Conservation (phyloP, 1,284 basidiomycete species). For the Mrakiaceae sp. region DNA sequence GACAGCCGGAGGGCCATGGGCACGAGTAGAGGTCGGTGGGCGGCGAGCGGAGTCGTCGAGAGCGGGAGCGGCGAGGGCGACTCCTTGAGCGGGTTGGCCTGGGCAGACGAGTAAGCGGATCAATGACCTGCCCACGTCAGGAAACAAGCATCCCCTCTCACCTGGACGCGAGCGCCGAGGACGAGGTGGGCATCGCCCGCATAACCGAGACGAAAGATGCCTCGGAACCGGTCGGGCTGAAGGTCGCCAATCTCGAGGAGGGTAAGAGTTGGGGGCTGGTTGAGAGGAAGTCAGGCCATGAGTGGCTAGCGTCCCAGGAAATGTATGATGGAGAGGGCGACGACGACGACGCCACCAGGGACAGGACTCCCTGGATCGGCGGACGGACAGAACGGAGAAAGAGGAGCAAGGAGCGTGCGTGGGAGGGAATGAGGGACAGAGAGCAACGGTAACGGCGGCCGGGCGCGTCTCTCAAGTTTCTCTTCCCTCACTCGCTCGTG, state of each 20-base stretch:
- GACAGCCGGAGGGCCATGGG: constrained; percentile 98
- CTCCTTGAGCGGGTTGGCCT: constrained; percentile 90
- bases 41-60: constrained; percentile 67
- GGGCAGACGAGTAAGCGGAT: constrained; percentile 2
- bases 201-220: constrained; percentile 93
- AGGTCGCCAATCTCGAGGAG: constrained; percentile 97
- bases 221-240: constrained; percentile 88
- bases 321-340: not conserved
- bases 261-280: constrained; percentile 87
- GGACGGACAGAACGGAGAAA: not conserved
- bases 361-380: not conserved
- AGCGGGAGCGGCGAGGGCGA: constrained; percentile 60
- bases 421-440: not conserved
- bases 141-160: constrained; percentile 24
- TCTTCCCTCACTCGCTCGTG: not conserved
- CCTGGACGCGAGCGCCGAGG: constrained; percentile 91
- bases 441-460: constrained; percentile 47
- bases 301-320: not conserved
- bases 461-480: too few relatives aligned
- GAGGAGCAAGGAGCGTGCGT: constrained; percentile 7
- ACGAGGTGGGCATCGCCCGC: constrained; percentile 93
- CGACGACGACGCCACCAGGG: not conserved
- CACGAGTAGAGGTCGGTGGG: constrained; percentile 84
- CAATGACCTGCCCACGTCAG: constrained; percentile 5
- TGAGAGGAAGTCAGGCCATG: constrained; percentile 11